Evolutionary conservation across 2,329 filamentous ascomycete species (phyloP).

Genomic region (Alternaria postmessia): DNA sequence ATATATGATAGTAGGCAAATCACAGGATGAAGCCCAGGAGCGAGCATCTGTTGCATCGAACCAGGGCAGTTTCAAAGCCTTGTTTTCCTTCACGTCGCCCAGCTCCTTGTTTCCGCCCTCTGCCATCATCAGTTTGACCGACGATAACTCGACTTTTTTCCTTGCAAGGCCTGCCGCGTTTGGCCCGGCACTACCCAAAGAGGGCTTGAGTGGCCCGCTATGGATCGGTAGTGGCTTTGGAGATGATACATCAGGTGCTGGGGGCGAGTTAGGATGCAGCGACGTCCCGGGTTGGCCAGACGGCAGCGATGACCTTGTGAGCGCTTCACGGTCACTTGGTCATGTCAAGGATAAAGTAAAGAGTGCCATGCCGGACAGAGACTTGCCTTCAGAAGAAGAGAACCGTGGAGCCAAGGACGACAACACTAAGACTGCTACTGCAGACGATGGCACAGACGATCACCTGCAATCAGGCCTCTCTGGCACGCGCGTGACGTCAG

Average conservation of each 20-base stretch:
- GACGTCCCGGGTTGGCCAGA: constrained; percentile 90
- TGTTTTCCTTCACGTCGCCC: constrained; percentile 63
- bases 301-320: constrained; percentile 36
- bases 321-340: constrained; percentile 12
- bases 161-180: constrained; percentile 92
- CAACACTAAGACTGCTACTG: constrained; percentile 30
- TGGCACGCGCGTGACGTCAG: constrained; percentile 33
- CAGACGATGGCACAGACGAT: constrained; percentile 83
- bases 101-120: constrained; percentile 94
- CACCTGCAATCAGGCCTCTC: constrained; percentile 66
- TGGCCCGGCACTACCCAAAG: constrained; percentile 77
- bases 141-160: constrained; percentile 98
- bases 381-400: constrained; percentile 8
- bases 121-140: constrained; percentile 92
- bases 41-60: constrained; percentile 31
- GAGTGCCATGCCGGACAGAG: not conserved
- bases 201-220: constrained; percentile 84
- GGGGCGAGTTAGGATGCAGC: constrained; percentile 92
- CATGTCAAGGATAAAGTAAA: not conserved
- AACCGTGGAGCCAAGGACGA: not conserved
- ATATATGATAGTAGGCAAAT: constrained; percentile 45
- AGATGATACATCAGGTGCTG: constrained; percentile 72
- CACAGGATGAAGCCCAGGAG: constrained; percentile 28
- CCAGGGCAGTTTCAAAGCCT: constrained; percentile 48
- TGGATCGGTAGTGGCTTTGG: constrained; percentile 95